phyloP scores from a whole-genome alignment of 2,329 filamentous ascomycete species.

The Alternaria dauci region DNA sequence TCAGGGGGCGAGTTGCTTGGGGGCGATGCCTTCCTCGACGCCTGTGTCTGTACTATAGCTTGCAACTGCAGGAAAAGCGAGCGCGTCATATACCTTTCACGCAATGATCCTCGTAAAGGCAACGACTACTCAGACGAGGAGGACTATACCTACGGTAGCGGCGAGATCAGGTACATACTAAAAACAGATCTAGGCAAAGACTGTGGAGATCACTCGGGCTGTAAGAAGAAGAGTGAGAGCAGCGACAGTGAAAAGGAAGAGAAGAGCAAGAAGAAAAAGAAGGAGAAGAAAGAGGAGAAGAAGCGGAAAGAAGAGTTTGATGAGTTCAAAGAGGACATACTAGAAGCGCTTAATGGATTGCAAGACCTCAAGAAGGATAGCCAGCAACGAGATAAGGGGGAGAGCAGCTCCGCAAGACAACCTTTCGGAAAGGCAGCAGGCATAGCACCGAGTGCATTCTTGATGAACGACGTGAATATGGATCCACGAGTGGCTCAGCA shows the following conservation, averaged over 20 bases:
- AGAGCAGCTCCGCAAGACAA: constrained; percentile 1
- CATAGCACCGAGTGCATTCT: constrained; percentile 7
- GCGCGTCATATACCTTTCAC: constrained; percentile 35
- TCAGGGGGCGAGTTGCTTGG: constrained; percentile 35
- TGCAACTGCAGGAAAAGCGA: constrained; percentile 42
- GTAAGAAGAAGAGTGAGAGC: constrained; percentile 13
- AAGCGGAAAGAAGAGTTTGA: constrained; percentile 18
- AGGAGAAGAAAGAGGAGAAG: constrained; percentile 14
- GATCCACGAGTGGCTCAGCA: constrained; percentile 22
- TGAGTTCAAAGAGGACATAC: constrained; percentile 23
- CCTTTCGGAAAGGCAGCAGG: constrained; percentile 6
- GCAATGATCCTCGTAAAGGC: not conserved
- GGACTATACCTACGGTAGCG: constrained; percentile 16
- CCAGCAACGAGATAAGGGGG: not conserved
- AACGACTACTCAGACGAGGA: constrained; percentile 4
- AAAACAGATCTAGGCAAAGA: constrained; percentile 37
- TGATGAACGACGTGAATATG: constrained; percentile 8
- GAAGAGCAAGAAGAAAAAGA: constrained; percentile 12
- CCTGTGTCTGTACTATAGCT: constrained; percentile 40
- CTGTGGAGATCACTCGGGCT: constrained; percentile 35
- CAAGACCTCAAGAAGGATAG: constrained; percentile 9
- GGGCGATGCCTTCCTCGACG: constrained; percentile 38
- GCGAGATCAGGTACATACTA: constrained; percentile 39
- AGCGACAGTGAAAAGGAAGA: not conserved
- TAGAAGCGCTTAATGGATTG: constrained; percentile 22